Conservation (phyloP, 768 basidiomycete species). For the Podaxis sp. region DNA sequence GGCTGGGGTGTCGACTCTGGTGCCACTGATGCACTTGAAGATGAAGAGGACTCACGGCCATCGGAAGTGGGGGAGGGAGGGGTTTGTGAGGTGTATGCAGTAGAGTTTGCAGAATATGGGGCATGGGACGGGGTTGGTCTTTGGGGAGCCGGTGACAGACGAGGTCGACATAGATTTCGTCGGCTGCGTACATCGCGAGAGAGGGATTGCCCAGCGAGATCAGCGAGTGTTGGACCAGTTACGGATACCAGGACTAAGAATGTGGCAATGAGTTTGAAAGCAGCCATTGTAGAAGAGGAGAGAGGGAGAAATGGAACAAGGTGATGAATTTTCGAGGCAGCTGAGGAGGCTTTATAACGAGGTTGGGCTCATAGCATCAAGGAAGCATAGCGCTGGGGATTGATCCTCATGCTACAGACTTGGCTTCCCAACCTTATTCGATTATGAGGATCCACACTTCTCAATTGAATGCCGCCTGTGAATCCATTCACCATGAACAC, state of each 20-base stretch:
- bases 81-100: neutral
- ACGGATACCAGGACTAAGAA: constrained; percentile 15
- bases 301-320: neutral
- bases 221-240: constrained; percentile 16
- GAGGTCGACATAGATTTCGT: constrained; percentile 18
- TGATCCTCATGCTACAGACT: constrained; percentile 3
- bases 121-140: neutral
- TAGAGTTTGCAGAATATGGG: neutral
- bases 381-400: neutral
- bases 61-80: neutral
- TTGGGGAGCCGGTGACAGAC: constrained; percentile 6
- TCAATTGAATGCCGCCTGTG: neutral
- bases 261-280: constrained; percentile 10
- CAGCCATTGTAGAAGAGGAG: constrained; percentile 13
- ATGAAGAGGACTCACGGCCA: neutral
- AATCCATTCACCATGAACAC: neutral
- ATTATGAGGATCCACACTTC: constrained; percentile 5
- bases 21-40: neutral
- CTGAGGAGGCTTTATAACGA: constrained; percentile 3
- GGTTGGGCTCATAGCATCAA: neutral
- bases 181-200: neutral
- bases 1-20: neutral
- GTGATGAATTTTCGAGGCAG: constrained; percentile 3
- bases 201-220: constrained; percentile 12
- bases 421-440: constrained; percentile 3